Base-by-base conservation (phyloP, 129 eudicot genomes). In the Arctium lappa region DNA sequence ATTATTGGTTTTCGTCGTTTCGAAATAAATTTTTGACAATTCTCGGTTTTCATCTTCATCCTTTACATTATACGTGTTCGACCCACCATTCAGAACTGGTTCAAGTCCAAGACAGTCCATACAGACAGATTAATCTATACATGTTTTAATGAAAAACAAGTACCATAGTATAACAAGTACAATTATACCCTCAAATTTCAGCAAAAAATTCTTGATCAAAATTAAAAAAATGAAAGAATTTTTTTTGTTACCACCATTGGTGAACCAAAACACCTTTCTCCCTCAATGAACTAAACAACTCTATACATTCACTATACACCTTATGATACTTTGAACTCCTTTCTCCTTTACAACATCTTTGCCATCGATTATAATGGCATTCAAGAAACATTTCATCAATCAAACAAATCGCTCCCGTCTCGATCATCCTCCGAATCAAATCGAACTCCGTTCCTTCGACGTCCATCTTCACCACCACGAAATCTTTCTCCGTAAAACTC, bases 321-420 rank as follows among this genome's bases (percentile, higher is more conserved):
- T 75, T 89, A 38, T 80, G 74, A 76, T 88, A 85, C 90, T 88
- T 91, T 2, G 85, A 46, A 77, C 86, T 86, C 86, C 91, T 90
- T 81, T 83, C 84, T 29, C 90, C 91, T 0, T 86, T 83, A 72
- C 92, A 86, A 60, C 92, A 92, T 77, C 84, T 82, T 79, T 88
- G 85, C 91, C 89, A 82, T 34, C 87, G 34, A 75, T 88, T 81
- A 40, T 89, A 89, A 88, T 91, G 96, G 63, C 96, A 93, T 42
- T 91, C 92, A 18, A 93, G 82, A 85, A 91, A 93, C 86, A 93
- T 80, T 83, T 93, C 98, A 84, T 93, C 98, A 15, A 93, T 88
- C 89, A 93, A 88, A 83, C 94, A 91, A 73, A 93, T 90, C 1
- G 89, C 91, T 36, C 96, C 92, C 0, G 83, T 89, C 63, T 93